A percentile compares a stretch with the other conserved stretches of the same genome.
Conservation (phyloP, 2,329 filamentous ascomycete species). For the Penicillium sp. region DNA sequence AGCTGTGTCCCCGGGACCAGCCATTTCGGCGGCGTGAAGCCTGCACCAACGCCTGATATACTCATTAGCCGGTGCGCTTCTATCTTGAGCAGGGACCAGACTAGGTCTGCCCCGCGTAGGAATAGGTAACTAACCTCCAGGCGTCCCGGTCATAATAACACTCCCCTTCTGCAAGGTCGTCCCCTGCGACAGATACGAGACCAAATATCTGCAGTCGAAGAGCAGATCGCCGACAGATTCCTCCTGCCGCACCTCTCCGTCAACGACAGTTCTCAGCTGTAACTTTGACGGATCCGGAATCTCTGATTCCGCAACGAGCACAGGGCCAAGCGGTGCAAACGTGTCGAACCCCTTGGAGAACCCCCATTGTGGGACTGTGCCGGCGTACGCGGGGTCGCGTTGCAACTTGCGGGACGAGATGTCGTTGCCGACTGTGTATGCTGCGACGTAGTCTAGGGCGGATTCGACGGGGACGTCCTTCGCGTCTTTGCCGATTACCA, state of each 20-base stretch:
- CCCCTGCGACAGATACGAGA: conserved; percentile 39
- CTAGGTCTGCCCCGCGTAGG: no score
- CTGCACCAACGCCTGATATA: conserved; percentile 34
- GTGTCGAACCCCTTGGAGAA: conserved; percentile 64
- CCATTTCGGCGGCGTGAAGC: conserved; percentile 47
- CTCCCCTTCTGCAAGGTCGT: conserved; percentile 54
- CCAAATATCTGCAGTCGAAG: conserved; percentile 47
- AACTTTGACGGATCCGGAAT: conserved; percentile 52
- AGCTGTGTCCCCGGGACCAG: conserved; percentile 47
- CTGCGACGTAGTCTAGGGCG: conserved; percentile 57
- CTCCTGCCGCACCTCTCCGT: conserved; percentile 56
- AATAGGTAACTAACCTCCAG: conserved; percentile 36
- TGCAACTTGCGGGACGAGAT: conserved; percentile 60
- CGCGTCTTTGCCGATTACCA: conserved; percentile 59
- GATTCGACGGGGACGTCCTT: conserved; percentile 54
- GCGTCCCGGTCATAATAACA: conserved; percentile 58
- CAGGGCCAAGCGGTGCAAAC: conserved; percentile 59
- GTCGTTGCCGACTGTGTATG: conserved; percentile 62
- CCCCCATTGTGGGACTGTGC: conserved; percentile 61
- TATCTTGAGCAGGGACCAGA: not conserved
- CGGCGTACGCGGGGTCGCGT: conserved; percentile 54
- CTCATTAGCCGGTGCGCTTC: not conserved
- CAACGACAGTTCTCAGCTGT: conserved; percentile 52
- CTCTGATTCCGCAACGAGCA: conserved; percentile 50
- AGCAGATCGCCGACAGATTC: conserved; percentile 49